Conservation (phyloP, 306 rosid species). For the Begonia fuchsioides region DNA sequence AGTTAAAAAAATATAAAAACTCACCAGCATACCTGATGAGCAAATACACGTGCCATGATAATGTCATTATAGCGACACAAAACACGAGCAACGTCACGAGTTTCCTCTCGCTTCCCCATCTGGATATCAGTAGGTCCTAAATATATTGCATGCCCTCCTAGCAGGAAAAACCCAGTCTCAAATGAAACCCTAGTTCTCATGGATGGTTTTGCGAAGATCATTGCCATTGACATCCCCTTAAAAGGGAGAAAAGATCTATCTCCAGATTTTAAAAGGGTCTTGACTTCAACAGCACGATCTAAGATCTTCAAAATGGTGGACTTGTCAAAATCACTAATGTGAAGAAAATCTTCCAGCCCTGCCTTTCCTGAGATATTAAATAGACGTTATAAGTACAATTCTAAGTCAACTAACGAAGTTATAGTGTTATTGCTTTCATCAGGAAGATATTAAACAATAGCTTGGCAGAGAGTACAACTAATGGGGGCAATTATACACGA, state of each 20-base stretch:
- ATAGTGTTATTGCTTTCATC: too few relatives aligned
- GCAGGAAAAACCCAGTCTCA: slow-evolving; percentile 73
- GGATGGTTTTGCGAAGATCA: slow-evolving; percentile 94
- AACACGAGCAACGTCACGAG: slow-evolving; percentile 88
- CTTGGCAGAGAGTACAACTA: too few relatives aligned
- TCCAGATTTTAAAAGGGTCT: slow-evolving; percentile 71
- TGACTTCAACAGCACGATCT: slow-evolving; percentile 69
- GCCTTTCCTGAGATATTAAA: slow-evolving; percentile 28
- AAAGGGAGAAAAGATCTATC: slow-evolving; percentile 69
- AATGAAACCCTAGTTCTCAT: slow-evolving; percentile 94
- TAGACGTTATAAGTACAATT: background rate
- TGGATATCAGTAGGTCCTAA: slow-evolving; percentile 90
- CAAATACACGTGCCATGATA: slow-evolving; percentile 90
- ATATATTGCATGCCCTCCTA: too few relatives aligned
- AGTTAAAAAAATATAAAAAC: slow-evolving; percentile 17
- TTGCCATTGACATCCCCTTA: slow-evolving; percentile 86
- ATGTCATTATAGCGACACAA: slow-evolving; percentile 72
- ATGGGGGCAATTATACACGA: too few relatives aligned
- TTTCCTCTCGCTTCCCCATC: slow-evolving; percentile 98
- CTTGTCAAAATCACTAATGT: slow-evolving; percentile 67
- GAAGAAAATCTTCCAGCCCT: slow-evolving; percentile 60
- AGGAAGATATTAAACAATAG: too few relatives aligned
- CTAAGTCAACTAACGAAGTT: too few relatives aligned
- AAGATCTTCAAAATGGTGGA: slow-evolving; percentile 61
- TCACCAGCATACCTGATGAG: slow-evolving; percentile 86